Conservation (phyloP, 192 early-diverging fungal species). For the Coemansia sp. region DNA sequence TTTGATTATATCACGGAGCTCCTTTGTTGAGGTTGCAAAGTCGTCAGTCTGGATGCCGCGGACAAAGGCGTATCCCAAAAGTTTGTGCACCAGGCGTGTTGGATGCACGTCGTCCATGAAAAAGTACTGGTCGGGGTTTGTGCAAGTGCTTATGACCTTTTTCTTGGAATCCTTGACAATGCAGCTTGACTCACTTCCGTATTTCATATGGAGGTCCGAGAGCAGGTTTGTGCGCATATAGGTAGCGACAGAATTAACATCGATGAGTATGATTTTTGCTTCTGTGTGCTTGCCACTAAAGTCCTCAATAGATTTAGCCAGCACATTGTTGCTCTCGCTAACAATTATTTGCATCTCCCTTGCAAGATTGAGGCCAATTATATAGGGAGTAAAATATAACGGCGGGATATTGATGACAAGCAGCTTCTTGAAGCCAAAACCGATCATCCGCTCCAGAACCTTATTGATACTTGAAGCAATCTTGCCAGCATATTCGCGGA, state of each 20-base stretch:
- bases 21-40: neutral
- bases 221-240: neutral
- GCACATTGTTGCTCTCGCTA: neutral
- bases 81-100: neutral
- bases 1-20: neutral
- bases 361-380: neutral
- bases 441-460: neutral
- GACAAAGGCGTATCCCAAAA: neutral
- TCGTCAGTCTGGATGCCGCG: neutral
- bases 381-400: neutral
- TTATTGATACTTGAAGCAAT: neutral
- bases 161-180: neutral
- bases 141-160: neutral
- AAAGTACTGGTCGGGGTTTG: slow-evolving; percentile 7
- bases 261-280: neutral
- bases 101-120: slow-evolving; percentile 9
- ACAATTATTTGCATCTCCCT: neutral
- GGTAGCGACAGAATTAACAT: neutral
- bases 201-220: neutral
- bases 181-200: slow-evolving; percentile 4
- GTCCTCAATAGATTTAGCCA: neutral
- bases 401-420: slow-evolving; percentile 3
- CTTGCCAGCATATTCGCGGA: neutral
- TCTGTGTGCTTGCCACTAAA: neutral
- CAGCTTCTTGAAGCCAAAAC: neutral